Evolutionary conservation across 768 basidiomycete genomes (phyloP), one percentile per base, ranked within the genome.

Genomic region (Clathrus columnatus): DNA sequence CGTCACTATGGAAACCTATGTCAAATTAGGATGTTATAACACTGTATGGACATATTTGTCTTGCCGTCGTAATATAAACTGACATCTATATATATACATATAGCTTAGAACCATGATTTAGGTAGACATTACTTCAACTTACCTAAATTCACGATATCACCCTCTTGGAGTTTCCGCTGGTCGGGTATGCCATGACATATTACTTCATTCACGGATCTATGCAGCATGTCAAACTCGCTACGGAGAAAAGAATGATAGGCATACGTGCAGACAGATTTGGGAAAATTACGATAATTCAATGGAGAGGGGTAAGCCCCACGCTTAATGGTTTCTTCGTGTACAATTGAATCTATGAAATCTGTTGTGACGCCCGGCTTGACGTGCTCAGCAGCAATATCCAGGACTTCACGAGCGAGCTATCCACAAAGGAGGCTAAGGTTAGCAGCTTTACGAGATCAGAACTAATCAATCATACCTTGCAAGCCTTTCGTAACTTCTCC

Each of bases 141-240:
- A 85, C 89, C 93, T 51, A 99, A 82, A 70, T 99, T 99, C 67
- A 98, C 74, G 61, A 98, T 98, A 70, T 99, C 96, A 17, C 96
- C 96, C 61, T 97, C 91, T 63, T 78, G 78, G 60, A 93, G 69
- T 63, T 82, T 85, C 59, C 88, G 73, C 65, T 86, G 77, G 72
- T 95, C 91, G 32, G 94, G 93, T 59, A 95, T 94, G 55, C 95
- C 96, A 68, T 99, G 96, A 68, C 96, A 98, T 63, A 99, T 94
- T 50, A 81, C 87, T 69, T 98, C 95, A 68, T 99, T 99, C 21
- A 98, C 71, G 42, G 91, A 93, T 20, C 90, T 89, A 61, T 45
- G 46, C 24, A 11, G 16, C 41, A 36, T 8, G 27, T 36, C 20
- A 57, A 30, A 26, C 23, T 21, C 45, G 10, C 17, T 5, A 50